Base-by-base conservation (phyloP, 768 basidiomycete genomes). In the Macrolepiota albuminosa region DNA sequence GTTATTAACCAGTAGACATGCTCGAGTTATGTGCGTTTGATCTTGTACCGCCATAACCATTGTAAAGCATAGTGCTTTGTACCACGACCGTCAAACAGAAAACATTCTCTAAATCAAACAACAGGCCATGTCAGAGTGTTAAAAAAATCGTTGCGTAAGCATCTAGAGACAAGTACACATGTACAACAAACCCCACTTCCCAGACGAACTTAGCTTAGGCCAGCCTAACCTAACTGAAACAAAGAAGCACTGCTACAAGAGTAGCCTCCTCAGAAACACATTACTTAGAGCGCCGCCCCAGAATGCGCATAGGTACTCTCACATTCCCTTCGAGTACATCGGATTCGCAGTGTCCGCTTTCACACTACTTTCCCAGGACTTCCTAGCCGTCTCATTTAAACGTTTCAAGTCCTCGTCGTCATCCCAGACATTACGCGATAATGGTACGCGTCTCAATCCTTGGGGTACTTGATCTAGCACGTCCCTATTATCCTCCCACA, bases 401-500 rank as follows among this genome's bases (percentile, higher is more conserved):
- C 29, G n/a, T 7, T 59, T 40, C 18, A 42, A 21, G 8, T 48
- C 55, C 21, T 56, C 49, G 24, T 56, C 49, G 3, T 56, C 55
- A 37, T 61, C 50, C 60, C 54, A 56, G 14, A 55, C 55, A 11
- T 47, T 51, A 7, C 24, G 49, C n/a, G 50, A 34, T 14, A 46
- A 29, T 29, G 60, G 34, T 2, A 14, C 29, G 37, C n/a, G 39
- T 34, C 29, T 48, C 40, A 57, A 9, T 14, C 53, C 57, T 43
- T 57, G 48, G 29, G 51, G 34, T 6, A 34, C 48, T 16, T 61
- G 29, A 24, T 58, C 63, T 40, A 60, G 13, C 39, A 58, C 58
- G 26, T 62, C 50, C 8, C 29, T 21, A 46, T 55, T 57, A 8
- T 57, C 63, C 46, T 64, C 63, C 63, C 63, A 64, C 29, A 64